Evolutionary conservation across 129 eudicot species (phyloP).

Genomic region (Oenanthe sinensis): DNA sequence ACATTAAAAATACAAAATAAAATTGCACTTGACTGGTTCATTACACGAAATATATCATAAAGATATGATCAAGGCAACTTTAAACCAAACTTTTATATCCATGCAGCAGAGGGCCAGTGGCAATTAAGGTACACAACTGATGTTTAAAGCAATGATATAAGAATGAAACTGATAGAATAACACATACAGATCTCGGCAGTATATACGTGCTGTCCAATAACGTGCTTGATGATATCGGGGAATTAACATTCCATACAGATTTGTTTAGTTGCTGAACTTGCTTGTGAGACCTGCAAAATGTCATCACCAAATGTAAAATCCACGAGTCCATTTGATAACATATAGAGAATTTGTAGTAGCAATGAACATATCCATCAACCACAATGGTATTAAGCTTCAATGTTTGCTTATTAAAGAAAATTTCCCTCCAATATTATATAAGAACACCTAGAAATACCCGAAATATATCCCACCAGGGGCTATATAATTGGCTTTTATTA

Average conservation of each 20-base stretch:
- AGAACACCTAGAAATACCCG: not conserved
- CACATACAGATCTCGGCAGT: conserved; percentile 44
- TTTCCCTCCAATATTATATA: not conserved
- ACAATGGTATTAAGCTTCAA: not conserved
- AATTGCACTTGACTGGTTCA: no score
- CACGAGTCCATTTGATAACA: not conserved
- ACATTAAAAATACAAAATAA: no score
- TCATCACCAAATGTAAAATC: not conserved
- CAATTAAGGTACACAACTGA: not conserved
- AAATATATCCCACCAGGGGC: not conserved
- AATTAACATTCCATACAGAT: conserved; percentile 75
- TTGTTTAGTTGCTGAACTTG: conserved; percentile 66
- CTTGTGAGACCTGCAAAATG: conserved; percentile 61
- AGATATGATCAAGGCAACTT: no score
- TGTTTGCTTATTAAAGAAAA: not conserved
- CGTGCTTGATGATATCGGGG: conserved; percentile 66
- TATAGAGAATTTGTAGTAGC: not conserved
- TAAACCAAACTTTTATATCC: no score
- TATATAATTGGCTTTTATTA: not conserved
- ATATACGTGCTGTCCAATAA: conserved; percentile 67
- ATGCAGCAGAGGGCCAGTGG: no score
- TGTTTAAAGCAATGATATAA: not conserved
- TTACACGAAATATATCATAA: no score
- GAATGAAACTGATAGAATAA: not conserved
- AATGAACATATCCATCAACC: not conserved